Evolutionary conservation across 1,284 basidiomycete genomes (phyloP).

Genomic region (Hortiboletus rubellus): DNA sequence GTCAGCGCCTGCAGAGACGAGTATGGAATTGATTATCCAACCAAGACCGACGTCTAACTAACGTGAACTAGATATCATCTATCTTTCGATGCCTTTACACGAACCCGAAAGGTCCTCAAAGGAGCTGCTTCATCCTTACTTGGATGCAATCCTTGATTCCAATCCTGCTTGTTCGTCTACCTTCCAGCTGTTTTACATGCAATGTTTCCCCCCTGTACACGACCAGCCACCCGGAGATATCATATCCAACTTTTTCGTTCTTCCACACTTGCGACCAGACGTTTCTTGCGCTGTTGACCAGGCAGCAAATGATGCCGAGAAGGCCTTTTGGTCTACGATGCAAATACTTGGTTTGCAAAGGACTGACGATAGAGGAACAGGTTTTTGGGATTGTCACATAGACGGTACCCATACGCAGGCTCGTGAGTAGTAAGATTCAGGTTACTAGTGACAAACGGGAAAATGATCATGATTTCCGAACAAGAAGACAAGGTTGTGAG

Average conservation of each 20-base stretch:
- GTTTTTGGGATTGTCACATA: conserved; percentile 14
- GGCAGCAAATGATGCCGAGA: conserved; percentile 59
- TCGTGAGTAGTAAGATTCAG: not conserved
- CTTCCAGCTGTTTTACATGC: conserved; percentile 58
- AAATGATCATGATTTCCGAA: no score
- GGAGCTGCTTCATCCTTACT: conserved; percentile 58
- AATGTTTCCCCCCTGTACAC: conserved; percentile 31
- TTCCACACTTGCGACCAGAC: conserved; percentile 42
- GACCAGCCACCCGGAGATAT: conserved; percentile 4
- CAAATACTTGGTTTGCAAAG: conserved; percentile 1
- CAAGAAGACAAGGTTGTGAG: no score
- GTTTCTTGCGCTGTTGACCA: conserved; percentile 59
- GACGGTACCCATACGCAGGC: not conserved
- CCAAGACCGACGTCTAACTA: not conserved
- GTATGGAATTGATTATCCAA: conserved; percentile 46
- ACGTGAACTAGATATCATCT: conserved; percentile 53
- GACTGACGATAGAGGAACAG: not conserved
- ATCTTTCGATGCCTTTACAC: conserved; percentile 54
- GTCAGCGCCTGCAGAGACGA: conserved; percentile 81
- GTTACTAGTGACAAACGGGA: no score
- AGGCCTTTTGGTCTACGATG: conserved; percentile 54
- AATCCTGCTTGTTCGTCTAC: conserved; percentile 36
- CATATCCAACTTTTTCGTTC: conserved; percentile 36
- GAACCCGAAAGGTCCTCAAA: conserved; percentile 40
- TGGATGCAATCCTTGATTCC: conserved; percentile 45